Base-by-base conservation (phyloP, 495 filamentous ascomycete genomes). In the Articulospora tetracladia region DNA sequence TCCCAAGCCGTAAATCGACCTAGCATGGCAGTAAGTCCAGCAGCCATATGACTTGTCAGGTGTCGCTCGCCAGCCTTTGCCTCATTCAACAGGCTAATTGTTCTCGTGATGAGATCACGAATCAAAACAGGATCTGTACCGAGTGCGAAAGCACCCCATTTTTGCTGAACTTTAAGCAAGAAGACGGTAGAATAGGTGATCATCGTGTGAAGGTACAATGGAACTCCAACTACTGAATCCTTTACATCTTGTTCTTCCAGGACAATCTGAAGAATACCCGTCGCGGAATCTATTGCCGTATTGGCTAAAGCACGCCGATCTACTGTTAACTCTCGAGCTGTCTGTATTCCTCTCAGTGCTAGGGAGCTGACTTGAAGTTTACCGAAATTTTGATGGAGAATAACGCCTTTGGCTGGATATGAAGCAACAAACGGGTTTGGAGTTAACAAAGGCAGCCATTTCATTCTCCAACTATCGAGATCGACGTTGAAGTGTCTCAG, bases 341-440 rank as follows among this genome's bases (percentile, higher is more conserved):
- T 77, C 6, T 74, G 70, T 15, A 83, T 66, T 2, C 75, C 83
- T 8, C 83, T 78, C 6, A 86, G 75, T 6, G 81, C 77, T 11
- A 84, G 72, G 7, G 82, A 84, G 60, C 84, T 84, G 46, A 85
- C 74, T 54, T 85, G 82, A 50, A 86, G 78, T 65, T 80, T 83
- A 15, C 79, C 83, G 63, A 84, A 86, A 63, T 83, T 77, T 65
- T 83, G 83, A 62, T 86, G 81, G n/a, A 86, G 69, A 10, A 78
- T 73, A 15, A 85, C 79, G 4, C 82, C 83, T 66, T 85, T 84
- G 3, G 77, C 79, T 17, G 83, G 82, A 63, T 83, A 63, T 48
- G 34, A 25, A 19, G 60, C 24, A 53, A 55, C 32, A 12, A 53
- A 19, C 28, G 39, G n/a, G 46, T 64, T 57, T 11, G 44, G 55